These are phyloP conservation scores for Blastomyces percursus DNA, from an alignment of 2,329 filamentous ascomycete species.

Conservation along the genomic window DNA sequence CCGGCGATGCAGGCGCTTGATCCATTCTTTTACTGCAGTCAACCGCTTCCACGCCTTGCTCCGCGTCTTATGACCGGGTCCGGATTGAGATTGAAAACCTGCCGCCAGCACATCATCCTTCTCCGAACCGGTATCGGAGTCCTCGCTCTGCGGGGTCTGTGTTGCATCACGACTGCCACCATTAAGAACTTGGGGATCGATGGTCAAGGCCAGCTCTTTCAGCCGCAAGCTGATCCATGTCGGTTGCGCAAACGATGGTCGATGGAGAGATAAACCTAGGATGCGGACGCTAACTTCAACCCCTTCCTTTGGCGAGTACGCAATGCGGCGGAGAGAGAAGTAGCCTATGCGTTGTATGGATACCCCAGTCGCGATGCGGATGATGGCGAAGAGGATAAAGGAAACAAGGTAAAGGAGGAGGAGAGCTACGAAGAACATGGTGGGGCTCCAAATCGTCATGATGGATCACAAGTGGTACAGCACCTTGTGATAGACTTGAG, in stretches of 20 bases:
- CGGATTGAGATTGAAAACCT: conserved; percentile 2
- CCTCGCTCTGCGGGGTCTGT: conserved; percentile 16
- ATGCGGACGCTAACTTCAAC: conserved; percentile 81
- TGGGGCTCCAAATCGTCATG: conserved; percentile 47
- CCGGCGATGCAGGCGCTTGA: conserved; percentile 76
- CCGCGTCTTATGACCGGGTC: conserved; percentile 25
- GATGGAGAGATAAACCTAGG: conserved; percentile 76
- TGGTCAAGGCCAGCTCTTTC: conserved; percentile 70
- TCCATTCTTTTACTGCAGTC: conserved; percentile 66
- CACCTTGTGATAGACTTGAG: conserved; percentile 10
- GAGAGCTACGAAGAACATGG: conserved; percentile 75
- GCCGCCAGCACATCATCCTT: conserved; percentile 8
- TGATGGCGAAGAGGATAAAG: conserved; percentile 84
- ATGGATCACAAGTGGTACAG: conserved; percentile 6
- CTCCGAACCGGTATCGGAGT: conserved; percentile 11
- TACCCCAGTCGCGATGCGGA: conserved; percentile 84
- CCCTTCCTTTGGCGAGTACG: conserved; percentile 81
- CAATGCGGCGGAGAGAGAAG: conserved; percentile 78
- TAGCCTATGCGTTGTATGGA: conserved; percentile 95
- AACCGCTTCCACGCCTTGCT: conserved; percentile 73
- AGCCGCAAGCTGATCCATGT: conserved; percentile 91
- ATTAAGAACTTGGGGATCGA: conserved; percentile 55
- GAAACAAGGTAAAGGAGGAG: conserved; percentile 81
- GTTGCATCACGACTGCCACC: conserved; percentile 11
- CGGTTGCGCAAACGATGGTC: conserved; percentile 91